Conservation (phyloP, 2,329 filamentous ascomycete genomes). For the Sphaerulina vaccinii region DNA sequence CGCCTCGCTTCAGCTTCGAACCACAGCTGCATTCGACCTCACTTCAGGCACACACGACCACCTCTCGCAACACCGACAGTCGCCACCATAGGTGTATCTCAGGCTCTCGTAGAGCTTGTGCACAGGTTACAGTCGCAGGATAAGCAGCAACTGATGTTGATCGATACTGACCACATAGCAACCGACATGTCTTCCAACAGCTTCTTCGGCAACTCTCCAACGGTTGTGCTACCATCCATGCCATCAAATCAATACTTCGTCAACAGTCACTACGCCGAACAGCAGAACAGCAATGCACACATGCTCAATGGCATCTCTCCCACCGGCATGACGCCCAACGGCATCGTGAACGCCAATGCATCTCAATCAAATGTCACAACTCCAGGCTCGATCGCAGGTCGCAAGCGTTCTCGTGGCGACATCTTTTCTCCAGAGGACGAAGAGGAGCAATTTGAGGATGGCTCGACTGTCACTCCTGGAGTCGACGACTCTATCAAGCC, state of each 20-base stretch:
- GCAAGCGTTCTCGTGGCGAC: constrained; percentile 76
- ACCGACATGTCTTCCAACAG: constrained; percentile 31
- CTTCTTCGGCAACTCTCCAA: constrained; percentile 50
- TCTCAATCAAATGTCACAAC: constrained; percentile 29
- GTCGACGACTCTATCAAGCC: constrained; percentile 52
- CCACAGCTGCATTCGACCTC: background rate
- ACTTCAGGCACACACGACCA: background rate
- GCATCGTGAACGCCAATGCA: constrained; percentile 7
- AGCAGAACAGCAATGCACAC: constrained; percentile 19
- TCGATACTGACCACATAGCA: constrained; percentile 34
- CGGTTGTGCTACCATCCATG: constrained; percentile 47
- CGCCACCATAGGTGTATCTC: constrained; percentile 32
- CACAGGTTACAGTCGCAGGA: constrained; percentile 27
- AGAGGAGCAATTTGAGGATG: constrained; percentile 50
- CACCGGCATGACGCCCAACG: constrained; percentile 25
- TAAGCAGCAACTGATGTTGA: constrained; percentile 33
- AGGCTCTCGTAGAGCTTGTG: constrained; percentile 30
- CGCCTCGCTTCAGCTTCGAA: background rate
- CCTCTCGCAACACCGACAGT: constrained; percentile 4
- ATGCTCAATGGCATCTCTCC: constrained; percentile 27
- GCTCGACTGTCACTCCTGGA: constrained; percentile 44
- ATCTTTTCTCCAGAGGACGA: constrained; percentile 61
- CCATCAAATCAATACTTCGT: constrained; percentile 38
- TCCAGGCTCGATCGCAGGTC: constrained; percentile 53
- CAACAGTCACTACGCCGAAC: constrained; percentile 29